Base-by-base conservation (phyloP, 495 filamentous ascomycete genomes). In the Penicillium malachiteum region DNA sequence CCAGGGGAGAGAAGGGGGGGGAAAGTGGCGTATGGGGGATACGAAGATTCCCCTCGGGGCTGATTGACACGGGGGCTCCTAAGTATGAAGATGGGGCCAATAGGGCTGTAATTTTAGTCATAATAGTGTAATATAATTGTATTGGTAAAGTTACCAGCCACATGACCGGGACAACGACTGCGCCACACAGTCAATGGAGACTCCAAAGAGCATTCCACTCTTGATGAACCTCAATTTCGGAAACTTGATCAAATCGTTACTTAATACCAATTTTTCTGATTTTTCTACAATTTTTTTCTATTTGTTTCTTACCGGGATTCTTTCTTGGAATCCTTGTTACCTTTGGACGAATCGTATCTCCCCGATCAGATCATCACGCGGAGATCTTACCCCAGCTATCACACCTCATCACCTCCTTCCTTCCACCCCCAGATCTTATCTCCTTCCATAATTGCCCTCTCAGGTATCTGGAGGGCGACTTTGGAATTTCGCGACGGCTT, bases 401-500 rank as follows among this genome's bases (percentile, higher is more conserved):
- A 57, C 59, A 50, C 37, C 62, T 58, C 42, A 46, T 37, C 58
- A 39, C 46, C 30, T 43, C 43, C 48, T 39, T 48, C 54, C 46
- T 30, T 63, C 44, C 57, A 30, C 18, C 48, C 31, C 41, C 59
- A 48, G 53, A 42, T 48, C 17, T 35, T 45, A n/a, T 18, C 14
- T 50, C 42, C 30, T 51, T 32, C 38, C 7, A 11, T 57, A 37
- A 45, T 58, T 56, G 68, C 70, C 71, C 67, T 73, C 67, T 63
- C 50, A 58, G 54, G 56, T 48, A 39, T 59, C 63, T 65, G 64
- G 69, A 71, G 69, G 65, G 72, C 66, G 58, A 56, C 40, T 50
- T 46, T 56, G 58, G 45, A 55, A 64, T 55, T 59, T 67, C 62
- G 66, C 64, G 58, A 76, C 72, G 59, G 65, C 60, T 55, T 62